Evolutionary conservation across 2,329 filamentous ascomycete genomes (phyloP), one percentile per base, ranked within the genome.

Genomic region (Microsporum canis): DNA sequence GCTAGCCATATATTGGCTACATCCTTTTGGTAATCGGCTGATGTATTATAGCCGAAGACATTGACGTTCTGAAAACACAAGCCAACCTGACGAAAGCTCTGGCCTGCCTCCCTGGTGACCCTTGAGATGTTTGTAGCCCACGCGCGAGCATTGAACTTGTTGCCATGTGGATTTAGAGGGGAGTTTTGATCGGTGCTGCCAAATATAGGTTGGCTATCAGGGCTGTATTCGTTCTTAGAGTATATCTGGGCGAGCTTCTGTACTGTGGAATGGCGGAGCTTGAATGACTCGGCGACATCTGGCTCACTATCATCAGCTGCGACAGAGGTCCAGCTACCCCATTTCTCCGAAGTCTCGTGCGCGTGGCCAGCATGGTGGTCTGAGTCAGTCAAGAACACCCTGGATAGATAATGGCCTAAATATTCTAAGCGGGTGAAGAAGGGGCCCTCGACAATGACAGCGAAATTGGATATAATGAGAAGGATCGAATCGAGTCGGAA

Each of bases 11-110:
- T 67, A 60, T 79, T 74, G 58, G 71, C 71, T 23, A 80, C 72
- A 59, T 70, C 70, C 63, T 73, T 73, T 66, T 79, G 73, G 60
- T 75, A 77, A 63, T 79, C 71, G 1, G 73, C 73, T 12, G 73
- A 69, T 6, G 66, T 70, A 12, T 72, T 73, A 56, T 67, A 71
- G 1, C 73, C 74, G 62, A 73, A 68, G 10, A 74, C 75, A 47
- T 66, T 69, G 43, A 77, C 65, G 62, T 73, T 69, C 31, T 68
- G 68, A 65, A 72, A 77, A 2, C 73, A 69, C 3, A 76, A 66
- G 4, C 74, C 74, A 31, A 41, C 33, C 4, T n/a, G 39, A 41
- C 39, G 39, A 41, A n/a, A 41, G 14, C 34, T 33, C 36, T 41
- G 56, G n/a, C 56, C 56, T 8, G 6, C n/a, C 14, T 58, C 56